A percentile compares a stretch with the other conserved stretches of the same genome.
These are phyloP conservation scores for Mikania micrantha DNA, from an alignment of 129 eudicot species.

Conservation along the genomic window DNA sequence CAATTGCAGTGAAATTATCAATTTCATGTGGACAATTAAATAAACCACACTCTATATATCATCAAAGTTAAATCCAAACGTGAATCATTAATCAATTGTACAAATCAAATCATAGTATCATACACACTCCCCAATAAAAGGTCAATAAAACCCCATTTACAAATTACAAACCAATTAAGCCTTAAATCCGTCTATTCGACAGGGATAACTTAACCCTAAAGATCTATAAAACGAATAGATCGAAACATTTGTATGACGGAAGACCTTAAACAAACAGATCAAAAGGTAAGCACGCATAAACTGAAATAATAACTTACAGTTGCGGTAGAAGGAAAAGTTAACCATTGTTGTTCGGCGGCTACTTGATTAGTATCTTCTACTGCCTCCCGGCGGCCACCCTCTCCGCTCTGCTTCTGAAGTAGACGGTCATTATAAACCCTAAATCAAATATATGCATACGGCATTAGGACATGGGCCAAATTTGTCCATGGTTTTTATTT, in stretches of 20 bases:
- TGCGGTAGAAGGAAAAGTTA: conserved; percentile 20
- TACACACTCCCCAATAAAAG: neutral
- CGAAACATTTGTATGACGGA: neutral
- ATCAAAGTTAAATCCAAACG: neutral
- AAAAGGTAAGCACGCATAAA: neutral
- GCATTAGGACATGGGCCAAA: neutral
- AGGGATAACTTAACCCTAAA: neutral
- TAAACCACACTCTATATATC: neutral
- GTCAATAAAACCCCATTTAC: neutral
- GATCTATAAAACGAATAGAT: neutral
- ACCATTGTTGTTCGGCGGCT: conserved; percentile 17
- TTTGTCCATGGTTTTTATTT: neutral
- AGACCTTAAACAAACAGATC: neutral
- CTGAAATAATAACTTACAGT: conserved; percentile 5
- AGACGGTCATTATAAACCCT: conserved; percentile 6
- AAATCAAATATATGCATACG: conserved; percentile 13
- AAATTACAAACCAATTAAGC: neutral
- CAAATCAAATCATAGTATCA: neutral
- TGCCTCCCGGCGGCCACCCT: conserved; percentile 2
- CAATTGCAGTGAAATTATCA: neutral
- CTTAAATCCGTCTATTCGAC: neutral
- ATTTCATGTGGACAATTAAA: too few species aligned
- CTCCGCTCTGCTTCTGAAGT: conserved; percentile 8
- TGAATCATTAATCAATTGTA: neutral
- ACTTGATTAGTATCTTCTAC: neutral